Percentiles rank a stretch among this genome's conserved stretches.
phyloP scores from a whole-genome alignment of 2,329 filamentous ascomycete species.

The Colletotrichum chrysophilum region DNA sequence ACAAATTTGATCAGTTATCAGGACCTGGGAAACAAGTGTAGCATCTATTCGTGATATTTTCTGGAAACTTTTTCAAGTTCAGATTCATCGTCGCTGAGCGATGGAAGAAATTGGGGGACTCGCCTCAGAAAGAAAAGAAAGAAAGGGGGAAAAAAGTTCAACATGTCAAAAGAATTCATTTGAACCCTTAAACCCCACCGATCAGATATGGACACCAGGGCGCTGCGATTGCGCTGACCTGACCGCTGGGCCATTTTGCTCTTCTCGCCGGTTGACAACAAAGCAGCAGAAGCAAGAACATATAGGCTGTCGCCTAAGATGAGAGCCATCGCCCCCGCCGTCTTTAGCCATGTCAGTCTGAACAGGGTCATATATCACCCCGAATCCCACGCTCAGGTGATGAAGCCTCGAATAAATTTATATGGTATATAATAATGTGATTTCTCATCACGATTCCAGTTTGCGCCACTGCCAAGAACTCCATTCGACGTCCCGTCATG shows the following conservation, averaged over 20 bases:
- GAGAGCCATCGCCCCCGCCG: background rate
- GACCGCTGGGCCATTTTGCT: background rate
- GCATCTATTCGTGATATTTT: background rate
- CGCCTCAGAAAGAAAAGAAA: background rate
- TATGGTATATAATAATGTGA: conserved; percentile 14
- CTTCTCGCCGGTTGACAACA: background rate
- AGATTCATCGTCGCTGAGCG: background rate
- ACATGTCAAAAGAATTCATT: background rate
- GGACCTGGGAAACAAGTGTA: background rate
- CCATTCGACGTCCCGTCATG: background rate
- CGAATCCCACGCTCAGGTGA: background rate
- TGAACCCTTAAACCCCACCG: background rate
- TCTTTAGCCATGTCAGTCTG: background rate
- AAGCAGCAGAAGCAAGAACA: background rate
- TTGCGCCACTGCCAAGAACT: background rate
- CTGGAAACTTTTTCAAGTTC: background rate
- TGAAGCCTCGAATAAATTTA: background rate
- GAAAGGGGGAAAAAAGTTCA: background rate
- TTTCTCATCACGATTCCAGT: background rate
- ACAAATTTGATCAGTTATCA: background rate
- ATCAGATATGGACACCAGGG: background rate
- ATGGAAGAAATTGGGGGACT: background rate
- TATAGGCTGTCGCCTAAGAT: background rate
- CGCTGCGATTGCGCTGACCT: background rate
- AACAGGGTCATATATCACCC: background rate